Base-by-base conservation (phyloP, 345 rosid genomes). In the Geranium brycei region DNA sequence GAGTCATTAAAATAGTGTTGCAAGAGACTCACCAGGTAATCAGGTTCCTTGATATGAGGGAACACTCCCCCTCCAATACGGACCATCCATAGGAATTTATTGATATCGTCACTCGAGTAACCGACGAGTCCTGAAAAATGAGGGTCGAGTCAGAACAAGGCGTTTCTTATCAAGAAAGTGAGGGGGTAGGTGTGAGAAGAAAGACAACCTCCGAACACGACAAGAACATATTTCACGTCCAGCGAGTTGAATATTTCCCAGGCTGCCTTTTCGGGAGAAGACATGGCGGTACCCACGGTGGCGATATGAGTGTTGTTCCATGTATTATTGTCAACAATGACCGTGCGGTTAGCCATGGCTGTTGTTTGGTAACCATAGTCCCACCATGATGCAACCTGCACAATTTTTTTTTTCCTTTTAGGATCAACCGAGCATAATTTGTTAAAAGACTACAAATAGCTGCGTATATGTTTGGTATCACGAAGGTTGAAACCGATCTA, bases 281-380 rank as follows among this genome's bases (percentile, higher is more conserved):
- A 93, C 97, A 93, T 90, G 57, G 99, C 99, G 67, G 99, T 93
- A 41, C 99, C 99, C 67, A 93, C 99, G 59, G 99, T 93, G 69
- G 99, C 99, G 75, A 93, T 93, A 72, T 93, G 99, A 17, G 99
- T 93, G 76, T 93, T 93, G 69, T 93, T 93, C 99, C 99, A 93
- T 56, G 99, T 93, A 69, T 93, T 93, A 74, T 93, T 90, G 79
- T 93, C 99, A 60, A 93, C 99, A 59, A 93, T 90, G 70, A 93
- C 99, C 5, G 99, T 93, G 69, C 99, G 89, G 58, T 90, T 93
- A 65, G 99, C 99, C 97, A 93, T 93, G 47, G 99, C 97, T 71
- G 99, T 90, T 60, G 99, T 93, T 78, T 93, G 99, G 72, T 93
- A 93, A 70, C 99, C 99, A 58, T 90, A 93, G 81, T 93, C 99